Percentiles rank a stretch among this genome's conserved stretches.
These are phyloP conservation scores for Phaeosphaeria sp. DNA, from an alignment of 2,329 filamentous ascomycete species.

Conservation along the genomic window DNA sequence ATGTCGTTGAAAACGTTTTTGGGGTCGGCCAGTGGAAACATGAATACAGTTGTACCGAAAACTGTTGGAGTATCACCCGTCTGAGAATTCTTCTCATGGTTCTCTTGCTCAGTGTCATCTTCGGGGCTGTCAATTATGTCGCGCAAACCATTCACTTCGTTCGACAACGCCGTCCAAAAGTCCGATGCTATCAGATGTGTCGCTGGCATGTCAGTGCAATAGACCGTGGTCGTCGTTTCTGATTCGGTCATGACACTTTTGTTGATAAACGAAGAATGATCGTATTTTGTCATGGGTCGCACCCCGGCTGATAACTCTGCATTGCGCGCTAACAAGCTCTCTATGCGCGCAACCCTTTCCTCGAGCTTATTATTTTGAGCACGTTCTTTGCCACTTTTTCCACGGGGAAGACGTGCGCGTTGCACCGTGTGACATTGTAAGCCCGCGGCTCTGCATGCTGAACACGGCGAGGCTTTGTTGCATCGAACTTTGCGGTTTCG, in stretches of 20 bases:
- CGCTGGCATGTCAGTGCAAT: not conserved
- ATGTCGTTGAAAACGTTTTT: not conserved
- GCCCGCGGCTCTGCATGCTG: slow-evolving; percentile 10
- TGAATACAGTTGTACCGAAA: not conserved
- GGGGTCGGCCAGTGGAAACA: not conserved
- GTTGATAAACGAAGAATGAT: not conserved
- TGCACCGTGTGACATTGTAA: slow-evolving; percentile 13
- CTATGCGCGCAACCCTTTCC: slow-evolving; percentile 2
- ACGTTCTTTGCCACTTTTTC: slow-evolving; percentile 10
- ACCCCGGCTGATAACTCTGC: not conserved
- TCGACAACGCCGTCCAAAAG: slow-evolving; percentile 16
- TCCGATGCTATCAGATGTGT: slow-evolving; percentile 9
- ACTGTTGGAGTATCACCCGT: not conserved
- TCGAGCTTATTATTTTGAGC: not conserved
- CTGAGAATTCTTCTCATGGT: not conserved
- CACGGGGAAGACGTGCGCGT: slow-evolving; percentile 16
- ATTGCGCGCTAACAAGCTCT: not conserved
- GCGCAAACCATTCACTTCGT: slow-evolving; percentile 10
- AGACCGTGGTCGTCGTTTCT: not conserved
- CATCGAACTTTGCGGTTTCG: slow-evolving; percentile 16
- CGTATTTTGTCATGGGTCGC: not conserved
- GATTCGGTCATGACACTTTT: not conserved
- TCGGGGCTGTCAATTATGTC: slow-evolving; percentile 6
- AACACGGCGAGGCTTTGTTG: slow-evolving; percentile 16
- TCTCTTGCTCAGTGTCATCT: not conserved